Base-by-base conservation (phyloP, 2,329 filamentous ascomycete genomes). In the Dothidotthia symphoricarpi region DNA sequence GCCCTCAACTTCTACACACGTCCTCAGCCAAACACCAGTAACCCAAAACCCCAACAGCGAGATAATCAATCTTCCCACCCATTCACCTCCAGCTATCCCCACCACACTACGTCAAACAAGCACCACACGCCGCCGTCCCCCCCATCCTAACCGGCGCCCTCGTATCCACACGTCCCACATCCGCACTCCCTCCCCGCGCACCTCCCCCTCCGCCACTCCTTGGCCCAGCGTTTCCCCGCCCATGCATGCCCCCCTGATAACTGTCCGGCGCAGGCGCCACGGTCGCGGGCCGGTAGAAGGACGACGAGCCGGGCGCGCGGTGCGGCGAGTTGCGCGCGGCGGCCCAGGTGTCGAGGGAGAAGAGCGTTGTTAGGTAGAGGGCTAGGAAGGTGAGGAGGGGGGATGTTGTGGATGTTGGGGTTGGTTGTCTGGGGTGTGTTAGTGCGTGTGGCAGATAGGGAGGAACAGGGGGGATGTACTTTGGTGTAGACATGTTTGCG, bases 301-400 rank as follows among this genome's bases (percentile, higher is more conserved):
- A 39, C 32, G 43, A 53, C 14, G 36, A 36, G 19, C 45, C 28
- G 3, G 59, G 53, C 9, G 52, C 51, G 39, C 63, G 57, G 43
- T 59, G 58, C 0, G 63, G 58, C 2, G 63, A 66, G 28, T 41
- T 44, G 26, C 55, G 57, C 7, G 64, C 64, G 9, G 64, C 62
- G 33, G 59, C 46, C 56, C 59, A 65, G 33, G 61, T 53, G 38
- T 68, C 64, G 37, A 66, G 41, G 36, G 53, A 59, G 57, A 68
- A 67, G 44, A 68, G 59, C 0, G 64, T 68, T n/a, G 64, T 66
- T 29, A 68, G 33, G 48, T 68, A 68, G 32, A 68, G 63, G 19
- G 61, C 59, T 42, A 66, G 17, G 57, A 68, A 67, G 47, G 58
- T 51, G 22, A 57, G 36, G 39, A 64, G 31, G 19, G 19, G 9